These are phyloP conservation scores for Peniophora sp. DNA, from an alignment of 1,284 basidiomycete genomes.

Conservation along the genomic window DNA sequence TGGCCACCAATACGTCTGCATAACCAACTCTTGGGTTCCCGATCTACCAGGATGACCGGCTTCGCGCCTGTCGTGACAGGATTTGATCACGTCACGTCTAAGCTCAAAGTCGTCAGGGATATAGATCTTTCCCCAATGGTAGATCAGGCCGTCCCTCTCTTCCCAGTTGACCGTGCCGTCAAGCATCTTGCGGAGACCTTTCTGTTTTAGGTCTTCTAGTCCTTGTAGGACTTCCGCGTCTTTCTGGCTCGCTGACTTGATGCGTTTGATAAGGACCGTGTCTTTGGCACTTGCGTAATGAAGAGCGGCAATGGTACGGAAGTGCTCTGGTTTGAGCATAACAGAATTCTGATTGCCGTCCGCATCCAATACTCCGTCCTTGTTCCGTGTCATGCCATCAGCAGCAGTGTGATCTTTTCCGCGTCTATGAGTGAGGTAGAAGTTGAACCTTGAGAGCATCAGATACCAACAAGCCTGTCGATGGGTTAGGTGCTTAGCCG, in stretches of 20 bases:
- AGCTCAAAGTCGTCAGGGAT: background rate
- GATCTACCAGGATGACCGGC: no score
- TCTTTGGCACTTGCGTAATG: no score
- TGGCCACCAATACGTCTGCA: no score
- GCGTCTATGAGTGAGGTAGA: background rate
- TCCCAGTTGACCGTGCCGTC: background rate
- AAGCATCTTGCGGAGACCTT: background rate
- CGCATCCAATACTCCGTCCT: background rate
- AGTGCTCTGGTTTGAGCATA: background rate
- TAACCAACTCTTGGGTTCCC: no score
- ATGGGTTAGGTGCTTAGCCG: conserved; percentile 3
- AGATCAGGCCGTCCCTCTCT: background rate
- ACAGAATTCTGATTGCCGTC: background rate
- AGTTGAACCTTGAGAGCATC: conserved; percentile 2
- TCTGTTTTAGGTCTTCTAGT: background rate
- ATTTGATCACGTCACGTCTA: background rate
- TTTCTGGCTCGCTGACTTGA: background rate
- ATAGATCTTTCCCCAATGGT: background rate
- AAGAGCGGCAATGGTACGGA: background rate
- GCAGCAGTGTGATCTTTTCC: background rate
- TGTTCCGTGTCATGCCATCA: conserved; percentile 13
- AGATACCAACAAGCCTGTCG: conserved; percentile 4
- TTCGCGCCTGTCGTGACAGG: no score
- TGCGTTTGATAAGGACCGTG: background rate
- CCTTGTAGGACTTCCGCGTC: background rate